Conservation (phyloP, 768 basidiomycete genomes). For the Mycena sanguinolenta region DNA sequence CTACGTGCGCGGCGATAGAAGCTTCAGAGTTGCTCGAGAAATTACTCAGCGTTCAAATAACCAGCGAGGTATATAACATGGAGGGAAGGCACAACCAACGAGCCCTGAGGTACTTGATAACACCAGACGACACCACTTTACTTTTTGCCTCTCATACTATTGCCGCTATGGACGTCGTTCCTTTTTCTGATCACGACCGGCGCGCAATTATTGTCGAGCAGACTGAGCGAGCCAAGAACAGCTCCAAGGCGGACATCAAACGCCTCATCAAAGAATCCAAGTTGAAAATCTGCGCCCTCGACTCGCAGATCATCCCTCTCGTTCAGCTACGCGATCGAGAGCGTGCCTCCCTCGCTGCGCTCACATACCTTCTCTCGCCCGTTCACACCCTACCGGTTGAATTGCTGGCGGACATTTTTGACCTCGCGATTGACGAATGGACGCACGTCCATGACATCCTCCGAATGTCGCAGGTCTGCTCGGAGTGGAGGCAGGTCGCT, state of each 20-base stretch:
- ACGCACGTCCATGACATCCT: background rate
- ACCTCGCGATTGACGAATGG: background rate
- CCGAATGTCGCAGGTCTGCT: constrained; percentile 6
- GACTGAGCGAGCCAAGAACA: background rate
- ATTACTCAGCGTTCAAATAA: too few species aligned
- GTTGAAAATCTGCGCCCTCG: background rate
- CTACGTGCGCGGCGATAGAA: too few species aligned
- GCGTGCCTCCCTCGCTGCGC: background rate
- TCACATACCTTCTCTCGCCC: background rate
- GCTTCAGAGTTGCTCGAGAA: too few species aligned
- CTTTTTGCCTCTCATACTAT: too few species aligned
- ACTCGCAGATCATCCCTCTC: background rate
- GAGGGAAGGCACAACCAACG: too few species aligned
- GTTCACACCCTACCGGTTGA: background rate
- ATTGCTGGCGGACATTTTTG: background rate
- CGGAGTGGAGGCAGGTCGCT: constrained; percentile 1
- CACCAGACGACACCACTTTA: too few species aligned
- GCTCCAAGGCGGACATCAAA: background rate
- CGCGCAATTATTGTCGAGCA: background rate
- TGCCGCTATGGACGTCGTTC: too few species aligned
- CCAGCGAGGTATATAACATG: too few species aligned
- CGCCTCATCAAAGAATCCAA: background rate
- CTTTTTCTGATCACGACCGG: too few species aligned
- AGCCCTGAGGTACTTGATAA: too few species aligned
- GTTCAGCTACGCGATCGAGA: background rate